Conservation (phyloP, 78 protist species). For the Dictyostelium purpureum region DNA sequence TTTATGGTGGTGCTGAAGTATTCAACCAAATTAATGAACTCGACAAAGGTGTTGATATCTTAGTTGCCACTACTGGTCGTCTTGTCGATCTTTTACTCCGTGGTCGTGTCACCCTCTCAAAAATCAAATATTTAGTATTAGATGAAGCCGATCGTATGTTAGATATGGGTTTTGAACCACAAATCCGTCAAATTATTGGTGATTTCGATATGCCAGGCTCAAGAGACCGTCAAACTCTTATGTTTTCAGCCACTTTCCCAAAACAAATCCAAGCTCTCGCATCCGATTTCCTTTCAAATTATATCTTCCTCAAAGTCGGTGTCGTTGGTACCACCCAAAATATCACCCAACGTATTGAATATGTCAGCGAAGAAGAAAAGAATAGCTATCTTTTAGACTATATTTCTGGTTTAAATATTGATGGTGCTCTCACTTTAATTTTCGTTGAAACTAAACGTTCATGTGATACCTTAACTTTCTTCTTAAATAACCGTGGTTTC, state of each 20-base stretch:
- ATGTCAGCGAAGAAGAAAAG: slow-evolving; percentile 92
- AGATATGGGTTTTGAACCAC: slow-evolving; percentile 99
- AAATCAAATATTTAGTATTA: slow-evolving; percentile 87
- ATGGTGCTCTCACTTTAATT: slow-evolving; percentile 84
- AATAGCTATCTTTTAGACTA: slow-evolving; percentile 82
- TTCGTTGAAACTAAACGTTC: slow-evolving; percentile 95
- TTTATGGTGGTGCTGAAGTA: slow-evolving; percentile 98
- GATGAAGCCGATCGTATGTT: slow-evolving; percentile 99
- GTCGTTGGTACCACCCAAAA: slow-evolving; percentile 96
- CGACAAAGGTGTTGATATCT: slow-evolving; percentile 96
- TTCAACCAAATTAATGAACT: slow-evolving; percentile 93
- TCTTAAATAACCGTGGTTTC: slow-evolving; percentile 73
- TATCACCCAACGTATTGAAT: slow-evolving; percentile 92
- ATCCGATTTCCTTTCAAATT: slow-evolving; percentile 93
- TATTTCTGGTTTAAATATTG: slow-evolving; percentile 49
- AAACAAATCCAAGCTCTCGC: slow-evolving; percentile 97
- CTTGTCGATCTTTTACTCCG: slow-evolving; percentile 95
- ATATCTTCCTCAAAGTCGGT: slow-evolving; percentile 97
- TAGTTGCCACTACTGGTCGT: slow-evolving; percentile 99
- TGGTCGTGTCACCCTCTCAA: slow-evolving; percentile 85
- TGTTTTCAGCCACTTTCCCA: slow-evolving; percentile 99
- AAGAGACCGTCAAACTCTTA: slow-evolving; percentile 95
- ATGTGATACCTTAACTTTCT: slow-evolving; percentile 94
- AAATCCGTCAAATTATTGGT: slow-evolving; percentile 96
- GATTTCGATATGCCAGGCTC: slow-evolving; percentile 91